Evolutionary conservation across 2,329 filamentous ascomycete species (phyloP), one percentile per base, ranked within the genome.

Genomic region (Beauveria bassiana): DNA sequence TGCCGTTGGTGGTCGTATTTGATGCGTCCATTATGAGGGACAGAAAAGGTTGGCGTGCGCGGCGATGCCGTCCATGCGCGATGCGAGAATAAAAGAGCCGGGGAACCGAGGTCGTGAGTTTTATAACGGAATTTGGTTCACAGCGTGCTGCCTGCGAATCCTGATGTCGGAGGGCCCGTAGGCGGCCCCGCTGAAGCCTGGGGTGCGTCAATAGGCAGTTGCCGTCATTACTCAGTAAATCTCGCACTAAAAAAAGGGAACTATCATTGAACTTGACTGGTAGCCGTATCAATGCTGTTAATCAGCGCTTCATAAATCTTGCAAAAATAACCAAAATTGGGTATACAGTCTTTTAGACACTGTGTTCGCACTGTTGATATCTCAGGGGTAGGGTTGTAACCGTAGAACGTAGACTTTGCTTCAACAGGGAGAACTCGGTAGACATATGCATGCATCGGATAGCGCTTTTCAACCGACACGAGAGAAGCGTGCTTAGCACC

Each of bases 1-100:
- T 24, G 58, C 34, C 46, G 40, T 51, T 60, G 38, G 26, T 16
- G 20, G 26, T 46, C 8, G 26, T 18, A 10, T 28, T 40, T 8
- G 28, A 6, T 22, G 59, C 31, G 49, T 61, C 50, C 43, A 54
- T 61, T 45, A 54, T 54, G 14, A 20, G 6, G 59, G 16, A 40
- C 16, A 22, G 50, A 14, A 20, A 10, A 22, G 43, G 28, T 34
- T 10, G 12, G 5, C 8, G 42, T n/a, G 50, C 22, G 50, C 59
- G 51, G 59, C 49, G 59, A 55, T 61, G 59, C 49, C 51, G 59
- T 61, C 57, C 57, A 60, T 60, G 49, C 34, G 56, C 31, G 34
- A 42, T 16, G 56, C 14, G 18, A 9, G 10, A 47, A 3, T 5
- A 24, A 12, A 20, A 24, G 31, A 50, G 16, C 26, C 8, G n/a